These are phyloP conservation scores for Globisporangium solare DNA, from an alignment of 352 stramenopile genomes.

Conservation along the genomic window DNA sequence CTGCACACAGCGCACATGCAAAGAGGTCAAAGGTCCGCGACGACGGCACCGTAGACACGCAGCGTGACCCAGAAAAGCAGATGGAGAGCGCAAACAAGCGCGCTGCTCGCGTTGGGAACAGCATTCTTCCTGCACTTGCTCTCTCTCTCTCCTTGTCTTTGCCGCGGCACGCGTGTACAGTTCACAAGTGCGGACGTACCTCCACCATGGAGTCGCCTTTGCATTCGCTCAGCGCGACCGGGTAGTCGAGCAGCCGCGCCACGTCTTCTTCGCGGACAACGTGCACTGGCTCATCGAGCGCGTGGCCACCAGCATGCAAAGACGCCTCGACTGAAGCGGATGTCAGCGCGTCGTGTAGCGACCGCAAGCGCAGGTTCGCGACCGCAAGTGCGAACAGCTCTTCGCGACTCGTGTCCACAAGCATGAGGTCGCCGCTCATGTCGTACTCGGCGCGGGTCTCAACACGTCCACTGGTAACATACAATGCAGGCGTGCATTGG, in stretches of 20 bases:
- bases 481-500: constrained; percentile 13
- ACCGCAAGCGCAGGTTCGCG: constrained; percentile 16
- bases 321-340: too few relatives aligned
- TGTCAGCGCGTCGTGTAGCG: background rate
- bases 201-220: constrained; percentile 45
- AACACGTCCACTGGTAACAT: constrained; percentile 23
- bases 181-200: constrained; percentile 18
- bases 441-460: constrained; percentile 45
- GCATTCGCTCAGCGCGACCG: constrained; percentile 57
- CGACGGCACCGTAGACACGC: background rate
- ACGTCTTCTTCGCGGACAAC: constrained; percentile 34
- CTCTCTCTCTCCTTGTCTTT: background rate
- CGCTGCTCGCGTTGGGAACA: too few relatives aligned
- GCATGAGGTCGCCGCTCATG: constrained; percentile 37
- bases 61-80: background rate
- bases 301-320: background rate
- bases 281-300: background rate
- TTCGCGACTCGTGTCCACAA: constrained; percentile 31
- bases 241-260: constrained; percentile 55
- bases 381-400: constrained; percentile 12
- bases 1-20: constrained; percentile 16
- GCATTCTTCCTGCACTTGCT: background rate
- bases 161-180: background rate
- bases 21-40: too few relatives aligned
- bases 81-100: too few relatives aligned